Percentiles rank a stretch among this genome's conserved stretches.
These are phyloP conservation scores for Ilex asprella DNA, from an alignment of 257 asterid species.

Conservation along the genomic window DNA sequence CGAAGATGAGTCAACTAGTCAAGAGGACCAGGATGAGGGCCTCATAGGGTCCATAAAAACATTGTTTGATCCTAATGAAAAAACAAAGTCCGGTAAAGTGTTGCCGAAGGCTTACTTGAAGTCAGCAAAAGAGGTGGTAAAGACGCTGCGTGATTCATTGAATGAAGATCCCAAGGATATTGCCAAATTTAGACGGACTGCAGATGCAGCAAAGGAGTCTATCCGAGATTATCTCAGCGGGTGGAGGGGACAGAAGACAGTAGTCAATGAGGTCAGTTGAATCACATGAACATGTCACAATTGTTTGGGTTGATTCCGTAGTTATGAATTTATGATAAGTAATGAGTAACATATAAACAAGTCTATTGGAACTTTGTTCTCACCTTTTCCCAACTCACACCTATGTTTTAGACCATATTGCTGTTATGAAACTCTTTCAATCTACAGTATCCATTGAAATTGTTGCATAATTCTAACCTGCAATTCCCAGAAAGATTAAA, in stretches of 20 bases:
- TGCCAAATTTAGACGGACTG: conserved; percentile 77
- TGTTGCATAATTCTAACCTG: too few species aligned
- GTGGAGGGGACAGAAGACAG: conserved; percentile 74
- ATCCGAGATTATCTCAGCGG: conserved; percentile 56
- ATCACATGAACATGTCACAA: too few species aligned
- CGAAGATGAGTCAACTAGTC: conserved; percentile 32
- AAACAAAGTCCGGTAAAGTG: conserved; percentile 72
- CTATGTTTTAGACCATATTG: too few species aligned
- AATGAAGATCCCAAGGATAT: conserved; percentile 58
- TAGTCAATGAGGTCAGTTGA: conserved; percentile 54
- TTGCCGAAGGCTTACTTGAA: conserved; percentile 84
- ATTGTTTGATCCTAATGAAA: conserved; percentile 80
- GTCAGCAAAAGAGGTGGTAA: conserved; percentile 86
- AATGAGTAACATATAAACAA: too few species aligned
- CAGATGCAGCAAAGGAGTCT: conserved; percentile 90
- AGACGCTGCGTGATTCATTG: conserved; percentile 71
- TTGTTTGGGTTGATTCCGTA: too few species aligned
- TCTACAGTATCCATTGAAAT: too few species aligned
- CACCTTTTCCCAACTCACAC: too few species aligned
- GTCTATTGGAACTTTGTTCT: too few species aligned
- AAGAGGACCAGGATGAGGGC: conserved; percentile 42
- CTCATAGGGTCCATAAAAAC: conserved; percentile 58
- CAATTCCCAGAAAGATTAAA: too few species aligned
- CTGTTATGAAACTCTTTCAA: too few species aligned
- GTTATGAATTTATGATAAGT: too few species aligned